Conservation (phyloP, 257 asterid species). For the Verbascum thapsus region DNA sequence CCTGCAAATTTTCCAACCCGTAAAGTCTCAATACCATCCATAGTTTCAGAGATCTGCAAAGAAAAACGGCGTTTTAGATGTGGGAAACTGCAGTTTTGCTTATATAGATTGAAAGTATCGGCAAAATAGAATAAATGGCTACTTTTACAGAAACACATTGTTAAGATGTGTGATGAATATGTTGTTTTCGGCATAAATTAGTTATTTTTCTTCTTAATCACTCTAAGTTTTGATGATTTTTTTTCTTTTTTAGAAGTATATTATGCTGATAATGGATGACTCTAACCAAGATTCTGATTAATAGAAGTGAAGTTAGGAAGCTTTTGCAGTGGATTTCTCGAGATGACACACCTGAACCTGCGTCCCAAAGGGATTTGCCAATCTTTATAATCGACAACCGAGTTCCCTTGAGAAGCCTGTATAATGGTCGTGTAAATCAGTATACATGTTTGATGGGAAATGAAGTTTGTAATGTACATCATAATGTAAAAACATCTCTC, state of each 20-base stretch:
- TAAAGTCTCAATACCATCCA: constrained; percentile 97
- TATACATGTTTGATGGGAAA: constrained; percentile 14
- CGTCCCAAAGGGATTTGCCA: constrained; percentile 99
- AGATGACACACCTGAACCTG: constrained; percentile 80
- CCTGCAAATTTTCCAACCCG: constrained; percentile 84
- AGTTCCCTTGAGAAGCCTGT: constrained; percentile 77
- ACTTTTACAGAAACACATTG: background rate
- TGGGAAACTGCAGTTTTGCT: background rate
- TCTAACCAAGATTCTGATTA: background rate
- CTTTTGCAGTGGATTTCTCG: constrained; percentile 9
- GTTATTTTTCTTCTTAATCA: background rate
- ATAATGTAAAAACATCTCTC: constrained; percentile 16
- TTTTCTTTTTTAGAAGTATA: background rate
- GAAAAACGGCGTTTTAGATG: constrained; percentile 20
- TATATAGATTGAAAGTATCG: background rate
- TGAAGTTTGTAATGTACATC: background rate
- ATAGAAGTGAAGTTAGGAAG: constrained; percentile 1
- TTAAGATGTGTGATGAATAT: too few relatives aligned
- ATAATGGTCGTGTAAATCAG: constrained; percentile 23
- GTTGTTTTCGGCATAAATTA: background rate
- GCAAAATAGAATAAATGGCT: background rate
- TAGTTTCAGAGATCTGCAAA: constrained; percentile 80
- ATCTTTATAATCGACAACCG: constrained; percentile 96
- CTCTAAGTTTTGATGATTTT: background rate
- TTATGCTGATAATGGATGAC: background rate